Evolutionary conservation across 306 rosid species (phyloP).

Genomic region (Luffa aegyptiaca): DNA sequence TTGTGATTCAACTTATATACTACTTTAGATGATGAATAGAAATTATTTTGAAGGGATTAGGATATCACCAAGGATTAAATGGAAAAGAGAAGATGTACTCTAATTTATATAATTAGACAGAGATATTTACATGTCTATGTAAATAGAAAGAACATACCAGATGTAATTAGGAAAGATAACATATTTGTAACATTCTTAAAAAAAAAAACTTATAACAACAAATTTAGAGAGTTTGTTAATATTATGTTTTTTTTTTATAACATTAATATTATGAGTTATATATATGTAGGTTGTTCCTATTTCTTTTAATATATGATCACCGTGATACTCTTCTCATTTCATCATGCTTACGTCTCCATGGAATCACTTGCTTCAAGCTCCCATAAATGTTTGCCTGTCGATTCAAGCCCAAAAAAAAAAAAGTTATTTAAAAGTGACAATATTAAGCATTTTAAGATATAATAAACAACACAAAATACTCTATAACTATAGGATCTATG

Average conservation of each 20-base stretch:
- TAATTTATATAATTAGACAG: neutral
- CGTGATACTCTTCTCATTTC: neutral
- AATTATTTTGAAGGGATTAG: too few relatives aligned
- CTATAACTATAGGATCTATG: too few relatives aligned
- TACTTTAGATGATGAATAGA: too few relatives aligned
- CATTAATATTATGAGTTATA: neutral
- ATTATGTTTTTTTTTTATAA: neutral
- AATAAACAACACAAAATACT: too few relatives aligned
- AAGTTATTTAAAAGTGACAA: neutral
- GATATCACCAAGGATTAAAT: neutral
- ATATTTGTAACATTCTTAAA: neutral
- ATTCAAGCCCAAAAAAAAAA: neutral
- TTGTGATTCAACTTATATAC: too few relatives aligned
- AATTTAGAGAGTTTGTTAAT: neutral
- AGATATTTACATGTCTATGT: neutral
- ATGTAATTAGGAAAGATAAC: neutral
- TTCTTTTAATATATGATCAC: neutral
- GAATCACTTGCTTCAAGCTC: conserved; percentile 9
- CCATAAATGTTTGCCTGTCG: conserved; percentile 35
- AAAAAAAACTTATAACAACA: neutral
- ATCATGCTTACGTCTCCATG: neutral
- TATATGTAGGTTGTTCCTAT: neutral
- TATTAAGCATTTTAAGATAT: neutral
- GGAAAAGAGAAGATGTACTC: neutral
- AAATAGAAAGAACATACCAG: neutral